These are phyloP conservation scores for Aegilops umbellulata DNA, from an alignment of 176 grass and related monocot genomes.

Conservation along the genomic window DNA sequence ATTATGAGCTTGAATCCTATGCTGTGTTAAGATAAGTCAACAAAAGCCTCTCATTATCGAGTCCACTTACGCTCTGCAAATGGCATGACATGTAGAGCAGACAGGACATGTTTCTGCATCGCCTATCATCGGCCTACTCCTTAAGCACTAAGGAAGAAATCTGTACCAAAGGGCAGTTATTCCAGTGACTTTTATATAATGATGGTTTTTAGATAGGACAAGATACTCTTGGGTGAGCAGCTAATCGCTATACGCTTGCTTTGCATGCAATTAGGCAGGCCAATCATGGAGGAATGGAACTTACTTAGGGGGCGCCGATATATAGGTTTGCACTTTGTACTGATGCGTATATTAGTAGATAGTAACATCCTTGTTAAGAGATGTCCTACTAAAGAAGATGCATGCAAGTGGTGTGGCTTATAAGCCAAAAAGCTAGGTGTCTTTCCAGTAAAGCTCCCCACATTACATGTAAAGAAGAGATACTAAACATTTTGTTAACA, in stretches of 20 bases:
- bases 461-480: slow-evolving; percentile 49
- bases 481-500: slow-evolving; percentile 41
- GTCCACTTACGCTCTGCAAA: slow-evolving; percentile 29
- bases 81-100: slow-evolving; percentile 26
- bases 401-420: slow-evolving; percentile 40
- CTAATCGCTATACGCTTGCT: slow-evolving; percentile 16
- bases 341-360: slow-evolving; percentile 32
- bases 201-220: slow-evolving; percentile 26
- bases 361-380: slow-evolving; percentile 32
- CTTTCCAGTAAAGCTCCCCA: slow-evolving; percentile 53
- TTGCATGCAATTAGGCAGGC: slow-evolving; percentile 21
- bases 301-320: slow-evolving; percentile 7
- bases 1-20: slow-evolving; percentile 44
- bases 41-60: slow-evolving; percentile 37
- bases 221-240: slow-evolving; percentile 38
- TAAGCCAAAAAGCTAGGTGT: slow-evolving; percentile 36
- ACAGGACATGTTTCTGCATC: slow-evolving; percentile 36
- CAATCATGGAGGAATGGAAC: slow-evolving; percentile 41
- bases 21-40: slow-evolving; percentile 35
- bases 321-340: slow-evolving; percentile 39
- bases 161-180: slow-evolving; percentile 32
- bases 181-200: slow-evolving; percentile 4
- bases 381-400: slow-evolving; percentile 29
- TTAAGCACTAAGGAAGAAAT: slow-evolving; percentile 60
- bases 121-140: slow-evolving; percentile 39